Evolutionary conservation across 352 stramenopile genomes (phyloP), one percentile per base, ranked within the genome.

Genomic region (Aphanomyces cochlioides): DNA sequence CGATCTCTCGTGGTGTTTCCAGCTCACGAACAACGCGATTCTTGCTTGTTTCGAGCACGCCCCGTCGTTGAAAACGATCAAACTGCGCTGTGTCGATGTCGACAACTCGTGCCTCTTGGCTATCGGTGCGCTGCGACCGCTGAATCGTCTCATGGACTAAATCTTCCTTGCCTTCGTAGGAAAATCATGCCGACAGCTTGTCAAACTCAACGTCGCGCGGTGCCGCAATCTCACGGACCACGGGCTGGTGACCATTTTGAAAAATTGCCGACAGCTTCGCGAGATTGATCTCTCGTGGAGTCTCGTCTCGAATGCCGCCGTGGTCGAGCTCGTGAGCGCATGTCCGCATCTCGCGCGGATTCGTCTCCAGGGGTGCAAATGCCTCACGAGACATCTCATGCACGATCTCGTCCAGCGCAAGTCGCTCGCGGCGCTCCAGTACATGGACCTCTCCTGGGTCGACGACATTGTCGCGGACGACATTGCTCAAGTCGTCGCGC

Each of bases 1-100:
- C 8, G 40, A 67, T 56, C 43, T 67, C 6, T 67, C 59, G 43
- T 67, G 59, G 59, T 67, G 59, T 36, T 67, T 67, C 43, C 40
- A 54, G n/a, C 41, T 67, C 6, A 43, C 37, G 3, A 43, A 12
- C 38, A 17, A 63, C 1, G 38, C 40, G 17, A 17, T 53, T 17
- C 13, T 41, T 47, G 13, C 7, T 3, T 36, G 57, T n/a, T 3
- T 53, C 4, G 7, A 12, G 19, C n/a, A 13, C 10, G 36, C 43
- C 0, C 41, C 59, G 6, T 19, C 5, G 2, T 21, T 67, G 5
- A 7, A 56, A 8, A 47, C 37, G 13, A 47, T 66, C 57, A 66
- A 66, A n/a, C 38, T 56, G 41, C 39, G 59, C n/a, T 67, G 59
- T 45, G 19, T 67, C 10, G 59, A 56, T 28, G 34, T 67, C 12